Evolutionary conservation across 164 flowering plant genomes (phyloP).

Genomic region (Stephania cephalantha): DNA sequence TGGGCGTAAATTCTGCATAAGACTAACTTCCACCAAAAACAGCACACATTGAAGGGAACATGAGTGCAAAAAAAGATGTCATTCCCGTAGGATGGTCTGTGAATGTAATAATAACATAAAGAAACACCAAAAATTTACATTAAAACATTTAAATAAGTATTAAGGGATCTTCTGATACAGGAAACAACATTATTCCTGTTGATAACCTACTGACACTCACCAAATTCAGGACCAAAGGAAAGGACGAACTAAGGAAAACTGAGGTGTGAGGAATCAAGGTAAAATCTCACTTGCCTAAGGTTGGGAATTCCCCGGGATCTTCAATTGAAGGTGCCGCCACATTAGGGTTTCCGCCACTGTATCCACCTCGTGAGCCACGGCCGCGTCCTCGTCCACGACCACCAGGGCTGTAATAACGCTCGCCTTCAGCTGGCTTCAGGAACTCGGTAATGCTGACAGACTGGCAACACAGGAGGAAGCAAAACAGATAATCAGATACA

Average conservation of each 20-base stretch:
- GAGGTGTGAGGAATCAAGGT: neutral
- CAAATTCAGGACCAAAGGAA: constrained; percentile 12
- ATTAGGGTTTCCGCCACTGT: constrained; percentile 24
- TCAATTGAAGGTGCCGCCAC: constrained; percentile 37
- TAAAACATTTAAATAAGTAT: constrained; percentile 15
- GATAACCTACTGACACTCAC: constrained; percentile 15
- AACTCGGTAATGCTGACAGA: constrained; percentile 79
- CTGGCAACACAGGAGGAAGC: constrained; percentile 24
- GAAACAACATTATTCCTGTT: constrained; percentile 33
- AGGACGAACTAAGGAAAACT: constrained; percentile 7
- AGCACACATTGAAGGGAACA: neutral
- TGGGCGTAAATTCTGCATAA: too few relatives aligned
- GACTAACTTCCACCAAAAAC: neutral
- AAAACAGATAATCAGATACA: neutral
- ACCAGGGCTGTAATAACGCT: constrained; percentile 43
- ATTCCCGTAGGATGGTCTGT: neutral
- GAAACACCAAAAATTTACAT: constrained; percentile 34
- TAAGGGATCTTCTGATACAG: constrained; percentile 21
- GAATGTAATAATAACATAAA: neutral
- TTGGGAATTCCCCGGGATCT: constrained; percentile 59
- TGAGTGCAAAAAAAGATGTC: neutral
- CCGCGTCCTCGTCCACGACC: constrained; percentile 82
- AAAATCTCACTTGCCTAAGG: constrained; percentile 47
- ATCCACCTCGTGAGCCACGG: constrained; percentile 77
- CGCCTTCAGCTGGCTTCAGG: constrained; percentile 89